Percentiles rank a stretch among this genome's conserved stretches.
phyloP scores from a whole-genome alignment of 148 eudicot species.

The Spergularia bocconei region DNA sequence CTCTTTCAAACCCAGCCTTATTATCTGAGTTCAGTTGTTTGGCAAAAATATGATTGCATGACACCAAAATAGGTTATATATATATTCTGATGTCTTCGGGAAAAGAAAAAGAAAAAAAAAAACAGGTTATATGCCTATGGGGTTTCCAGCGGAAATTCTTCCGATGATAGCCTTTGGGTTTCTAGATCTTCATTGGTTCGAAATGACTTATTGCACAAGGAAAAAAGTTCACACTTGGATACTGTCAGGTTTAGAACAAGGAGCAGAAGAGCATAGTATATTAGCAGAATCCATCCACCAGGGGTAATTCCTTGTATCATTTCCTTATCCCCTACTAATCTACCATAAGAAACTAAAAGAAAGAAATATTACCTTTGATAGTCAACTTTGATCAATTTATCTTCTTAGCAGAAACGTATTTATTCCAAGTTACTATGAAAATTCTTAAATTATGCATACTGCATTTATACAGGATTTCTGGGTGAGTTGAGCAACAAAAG shows the following conservation, averaged over 20 bases:
- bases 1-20: neutral
- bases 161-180: neutral
- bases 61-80: too few species aligned
- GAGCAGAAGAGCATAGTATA: neutral
- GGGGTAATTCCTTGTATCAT: neutral
- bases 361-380: too few species aligned
- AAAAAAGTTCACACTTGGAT: neutral
- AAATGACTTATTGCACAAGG: neutral
- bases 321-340: neutral
- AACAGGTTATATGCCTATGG: too few species aligned
- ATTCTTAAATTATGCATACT: too few species aligned
- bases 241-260: neutral
- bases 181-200: neutral
- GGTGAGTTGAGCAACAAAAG: too few species aligned
- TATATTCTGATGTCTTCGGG: too few species aligned
- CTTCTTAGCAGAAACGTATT: too few species aligned
- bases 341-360: neutral
- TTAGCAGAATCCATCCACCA: neutral
- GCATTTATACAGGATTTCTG: too few species aligned
- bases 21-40: neutral
- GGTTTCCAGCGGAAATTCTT: neutral
- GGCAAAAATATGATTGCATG: too few species aligned
- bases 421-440: too few species aligned
- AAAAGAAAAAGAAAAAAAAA: too few species aligned
- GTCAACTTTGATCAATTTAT: too few species aligned